Base-by-base conservation (phyloP, 2,329 filamentous ascomycete genomes). In the Xylogone sp. region DNA sequence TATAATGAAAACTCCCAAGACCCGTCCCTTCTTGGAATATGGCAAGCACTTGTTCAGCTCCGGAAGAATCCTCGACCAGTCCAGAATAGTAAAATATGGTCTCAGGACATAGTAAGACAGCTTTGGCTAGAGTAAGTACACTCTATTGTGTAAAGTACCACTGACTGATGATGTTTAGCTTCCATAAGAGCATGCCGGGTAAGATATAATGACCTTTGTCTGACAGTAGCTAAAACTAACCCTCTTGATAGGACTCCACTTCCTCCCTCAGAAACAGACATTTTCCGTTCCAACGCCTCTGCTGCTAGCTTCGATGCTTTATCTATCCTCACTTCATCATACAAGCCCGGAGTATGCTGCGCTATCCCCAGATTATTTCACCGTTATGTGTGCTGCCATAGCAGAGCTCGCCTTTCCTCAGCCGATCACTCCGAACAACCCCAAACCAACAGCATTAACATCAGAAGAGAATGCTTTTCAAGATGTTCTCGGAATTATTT, bases 141-240 rank as follows among this genome's bases (percentile, higher is more conserved):
- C 13, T 39, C 8, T 20, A 21, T n/a, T 12, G 53, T 43, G 19
- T n/a, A 7, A 20, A 21, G 3, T 21, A n/a, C 10, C 13, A 10
- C 20, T 49, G 21, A 52, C 42, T 20, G 34, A 49, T n/a, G n/a
- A 27, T 24, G 9, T 43, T 6, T 43, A 74, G 70, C 3, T 75
- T 75, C 46, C 69, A 75, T 51, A 69, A 72, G 27, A 70, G 67
- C 29, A 73, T 74, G 67, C 71, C 70, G 0, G 70, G 71, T 1
- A 39, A 18, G 34, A 16, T 18, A 16, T 16, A 16, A 16, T 4
- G 34, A 7, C 27, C 34, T 13, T 27, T 10, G 10, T 27, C 34
- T 16, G n/a, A 39, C 4, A 39, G 34, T 5, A 39, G 10, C n/a
- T 13, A 16, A 39, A 39, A 39, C 13, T 6, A 18, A 39, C n/a